These are phyloP conservation scores for Zygosaccharomyces sapae DNA, from an alignment of 1,139 yeast species.

Conservation along the genomic window DNA sequence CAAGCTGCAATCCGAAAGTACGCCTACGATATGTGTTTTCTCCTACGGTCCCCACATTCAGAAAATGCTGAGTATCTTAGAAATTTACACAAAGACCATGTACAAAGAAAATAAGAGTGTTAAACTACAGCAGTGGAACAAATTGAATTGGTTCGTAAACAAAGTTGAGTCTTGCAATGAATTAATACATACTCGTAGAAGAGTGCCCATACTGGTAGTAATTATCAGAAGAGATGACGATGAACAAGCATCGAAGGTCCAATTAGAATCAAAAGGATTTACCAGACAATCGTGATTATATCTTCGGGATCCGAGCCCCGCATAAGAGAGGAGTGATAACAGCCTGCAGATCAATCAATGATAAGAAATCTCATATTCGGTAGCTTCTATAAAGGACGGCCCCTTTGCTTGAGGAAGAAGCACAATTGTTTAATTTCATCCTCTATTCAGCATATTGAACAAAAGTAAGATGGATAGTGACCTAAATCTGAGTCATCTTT, in stretches of 20 bases:
- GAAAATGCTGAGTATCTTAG: slow-evolving; percentile 27
- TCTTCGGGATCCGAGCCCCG: not conserved
- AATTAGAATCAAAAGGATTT: slow-evolving; percentile 16
- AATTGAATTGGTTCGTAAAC: slow-evolving; percentile 20
- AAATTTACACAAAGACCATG: slow-evolving; percentile 22
- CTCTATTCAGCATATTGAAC: no score
- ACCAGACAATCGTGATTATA: slow-evolving; percentile 14
- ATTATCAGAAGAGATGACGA: slow-evolving; percentile 13
- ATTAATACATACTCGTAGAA: slow-evolving; percentile 24
- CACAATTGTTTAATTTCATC: no score
- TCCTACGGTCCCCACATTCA: slow-evolving; percentile 33
- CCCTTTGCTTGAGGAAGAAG: no score
- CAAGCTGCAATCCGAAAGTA: slow-evolving; percentile 9
- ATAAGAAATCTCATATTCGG: no score
- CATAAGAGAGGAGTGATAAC: no score
- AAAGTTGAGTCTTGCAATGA: slow-evolving; percentile 29
- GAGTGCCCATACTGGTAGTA: slow-evolving; percentile 27
- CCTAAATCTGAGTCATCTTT: slow-evolving; percentile 12
- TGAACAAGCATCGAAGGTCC: slow-evolving; percentile 4
- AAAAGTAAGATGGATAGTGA: no score
- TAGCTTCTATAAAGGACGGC: no score
- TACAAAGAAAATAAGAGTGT: slow-evolving; percentile 2
- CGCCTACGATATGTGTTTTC: slow-evolving; percentile 17
- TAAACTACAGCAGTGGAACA: slow-evolving; percentile 26
- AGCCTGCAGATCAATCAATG: no score